phyloP scores from a whole-genome alignment of 345 rosid species.

The Eucalyptus erythrocorys region DNA sequence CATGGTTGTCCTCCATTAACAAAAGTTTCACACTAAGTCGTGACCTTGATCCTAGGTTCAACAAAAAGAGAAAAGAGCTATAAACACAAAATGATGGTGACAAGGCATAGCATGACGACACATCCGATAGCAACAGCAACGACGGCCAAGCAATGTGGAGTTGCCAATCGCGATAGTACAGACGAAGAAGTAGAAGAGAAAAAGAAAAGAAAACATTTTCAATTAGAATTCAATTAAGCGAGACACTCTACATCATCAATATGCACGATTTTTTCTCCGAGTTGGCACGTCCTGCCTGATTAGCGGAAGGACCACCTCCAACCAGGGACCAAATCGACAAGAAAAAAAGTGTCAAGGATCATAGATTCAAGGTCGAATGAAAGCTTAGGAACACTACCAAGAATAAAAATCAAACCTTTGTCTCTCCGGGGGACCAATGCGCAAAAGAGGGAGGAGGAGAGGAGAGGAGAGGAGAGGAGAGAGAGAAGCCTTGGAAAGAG shows the following conservation, averaged over 20 bases:
- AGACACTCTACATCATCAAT: not conserved
- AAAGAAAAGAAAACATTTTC: not conserved
- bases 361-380: not conserved
- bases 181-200: not conserved
- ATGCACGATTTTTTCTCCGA: not conserved
- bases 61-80: no score
- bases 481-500: not conserved
- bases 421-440: not conserved
- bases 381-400: not conserved
- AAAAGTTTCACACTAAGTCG: not conserved
- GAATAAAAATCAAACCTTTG: not conserved
- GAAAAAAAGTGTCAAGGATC: not conserved
- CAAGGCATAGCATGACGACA: rapidly evolving
- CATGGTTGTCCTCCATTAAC: not conserved
- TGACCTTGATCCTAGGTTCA: not conserved
- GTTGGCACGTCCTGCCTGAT: not conserved
- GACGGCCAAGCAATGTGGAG: not conserved
- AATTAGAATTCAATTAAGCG: not conserved
- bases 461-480: not conserved
- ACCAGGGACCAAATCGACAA: not conserved
- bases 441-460: not conserved
- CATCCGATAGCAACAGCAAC: rapidly evolving
- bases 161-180: not conserved
- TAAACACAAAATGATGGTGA: not conserved
- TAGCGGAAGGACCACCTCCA: not conserved